Conservation (phyloP, 495 filamentous ascomycete genomes). For the Penicillium flavigenum region DNA sequence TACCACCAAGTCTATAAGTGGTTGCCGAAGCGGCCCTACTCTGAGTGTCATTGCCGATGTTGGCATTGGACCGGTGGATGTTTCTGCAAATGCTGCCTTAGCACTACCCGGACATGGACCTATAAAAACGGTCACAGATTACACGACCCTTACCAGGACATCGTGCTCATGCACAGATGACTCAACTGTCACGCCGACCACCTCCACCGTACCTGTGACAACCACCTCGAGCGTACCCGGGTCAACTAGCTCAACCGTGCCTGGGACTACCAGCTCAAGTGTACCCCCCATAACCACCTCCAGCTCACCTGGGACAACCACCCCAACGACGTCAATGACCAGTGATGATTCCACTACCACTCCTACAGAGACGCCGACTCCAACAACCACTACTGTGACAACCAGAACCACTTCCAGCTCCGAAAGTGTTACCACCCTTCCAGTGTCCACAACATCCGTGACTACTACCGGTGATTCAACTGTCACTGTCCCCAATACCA, state of each 20-base stretch:
- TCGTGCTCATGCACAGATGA: neutral
- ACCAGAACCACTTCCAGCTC: neutral
- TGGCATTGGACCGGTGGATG: neutral
- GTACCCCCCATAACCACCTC: neutral
- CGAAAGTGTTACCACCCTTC: neutral
- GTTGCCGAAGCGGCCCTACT: neutral
- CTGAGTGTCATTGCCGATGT: neutral
- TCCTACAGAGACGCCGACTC: neutral
- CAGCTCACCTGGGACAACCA: neutral
- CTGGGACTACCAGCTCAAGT: neutral
- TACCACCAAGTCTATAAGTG: conserved; percentile 1
- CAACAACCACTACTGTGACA: neutral
- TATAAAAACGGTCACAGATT: neutral
- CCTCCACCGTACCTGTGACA: neutral
- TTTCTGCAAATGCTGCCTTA: neutral
- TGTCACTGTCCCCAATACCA: neutral
- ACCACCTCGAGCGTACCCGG: neutral
- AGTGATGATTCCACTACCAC: neutral
- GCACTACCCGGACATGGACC: neutral
- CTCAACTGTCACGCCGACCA: neutral
- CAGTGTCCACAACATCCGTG: neutral
- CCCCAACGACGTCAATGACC: neutral
- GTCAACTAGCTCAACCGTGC: neutral
- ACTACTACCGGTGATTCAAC: neutral
- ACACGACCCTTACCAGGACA: neutral